Conservation (phyloP, 345 rosid species). For the Crucihimalaya himalaica region DNA sequence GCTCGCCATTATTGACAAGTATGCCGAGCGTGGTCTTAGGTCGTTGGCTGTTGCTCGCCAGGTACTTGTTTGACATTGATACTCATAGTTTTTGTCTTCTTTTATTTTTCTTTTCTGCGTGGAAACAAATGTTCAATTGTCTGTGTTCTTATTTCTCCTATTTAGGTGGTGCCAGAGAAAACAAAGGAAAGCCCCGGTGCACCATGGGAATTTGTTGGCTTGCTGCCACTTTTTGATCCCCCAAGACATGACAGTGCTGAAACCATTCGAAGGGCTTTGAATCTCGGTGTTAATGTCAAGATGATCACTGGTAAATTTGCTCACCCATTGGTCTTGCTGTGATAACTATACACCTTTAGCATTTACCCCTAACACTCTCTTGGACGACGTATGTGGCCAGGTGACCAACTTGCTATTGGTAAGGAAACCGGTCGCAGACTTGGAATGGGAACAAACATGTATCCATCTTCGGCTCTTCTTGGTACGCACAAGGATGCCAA, state of each 20-base stretch:
- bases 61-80: constrained; percentile 43
- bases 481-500: constrained; percentile 81
- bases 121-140: constrained; percentile 4
- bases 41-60: constrained; percentile 94
- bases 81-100: constrained; percentile 5
- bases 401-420: constrained; percentile 96
- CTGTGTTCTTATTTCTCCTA: background rate
- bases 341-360: background rate
- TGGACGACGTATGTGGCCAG: constrained; percentile 39
- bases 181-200: constrained; percentile 76
- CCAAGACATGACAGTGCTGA: constrained; percentile 99
- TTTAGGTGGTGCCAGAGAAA: constrained; percentile 86
- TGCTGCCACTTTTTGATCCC: constrained; percentile 95
- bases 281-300: constrained; percentile 95
- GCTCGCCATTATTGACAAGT: constrained; percentile 81
- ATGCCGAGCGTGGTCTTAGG: constrained; percentile 96
- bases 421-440: constrained; percentile 99
- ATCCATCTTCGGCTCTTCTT: constrained; percentile 91
- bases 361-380: constrained; percentile 1
- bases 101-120: background rate
- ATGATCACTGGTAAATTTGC: constrained; percentile 84
- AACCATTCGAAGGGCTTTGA: constrained; percentile 89
- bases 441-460: constrained; percentile 99
- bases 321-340: background rate
- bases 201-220: constrained; percentile 90